Evolutionary conservation across 2,329 filamentous ascomycete species (phyloP).

Genomic region (Fusarium sulawesiense): DNA sequence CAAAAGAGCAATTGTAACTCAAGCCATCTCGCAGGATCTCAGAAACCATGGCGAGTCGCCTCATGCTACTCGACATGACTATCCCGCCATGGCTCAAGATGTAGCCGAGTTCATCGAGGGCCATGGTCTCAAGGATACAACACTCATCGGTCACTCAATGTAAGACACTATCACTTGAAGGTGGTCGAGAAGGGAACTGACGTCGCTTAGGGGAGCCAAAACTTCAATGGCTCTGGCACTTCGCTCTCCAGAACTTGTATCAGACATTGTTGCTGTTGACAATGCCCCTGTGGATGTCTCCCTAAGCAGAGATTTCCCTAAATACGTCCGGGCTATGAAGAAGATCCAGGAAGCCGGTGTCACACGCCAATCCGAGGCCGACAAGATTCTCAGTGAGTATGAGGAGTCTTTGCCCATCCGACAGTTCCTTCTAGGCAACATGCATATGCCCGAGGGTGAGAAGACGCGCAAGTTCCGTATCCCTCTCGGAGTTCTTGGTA

Average conservation of each 20-base stretch:
- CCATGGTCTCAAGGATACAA: slow-evolving; percentile 75
- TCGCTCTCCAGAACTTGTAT: slow-evolving; percentile 72
- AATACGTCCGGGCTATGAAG: slow-evolving; percentile 87
- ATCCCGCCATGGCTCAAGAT: slow-evolving; percentile 83
- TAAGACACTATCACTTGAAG: slow-evolving; percentile 52
- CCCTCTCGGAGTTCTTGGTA: slow-evolving; percentile 77
- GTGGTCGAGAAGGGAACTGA: not conserved
- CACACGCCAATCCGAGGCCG: slow-evolving; percentile 79
- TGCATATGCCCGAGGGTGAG: slow-evolving; percentile 66
- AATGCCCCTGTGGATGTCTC: slow-evolving; percentile 89
- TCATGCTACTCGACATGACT: slow-evolving; percentile 81
- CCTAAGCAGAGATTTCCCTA: slow-evolving; percentile 78
- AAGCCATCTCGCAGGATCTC: slow-evolving; percentile 71
- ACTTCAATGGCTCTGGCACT: slow-evolving; percentile 89
- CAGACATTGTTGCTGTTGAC: slow-evolving; percentile 84
- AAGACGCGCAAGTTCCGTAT: slow-evolving; percentile 79
- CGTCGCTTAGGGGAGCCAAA: slow-evolving; percentile 79
- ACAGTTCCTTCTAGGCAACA: slow-evolving; percentile 91
- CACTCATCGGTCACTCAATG: slow-evolving; percentile 95
- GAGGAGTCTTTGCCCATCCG: slow-evolving; percentile 81
- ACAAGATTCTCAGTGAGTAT: slow-evolving; percentile 79
- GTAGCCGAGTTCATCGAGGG: slow-evolving; percentile 80
- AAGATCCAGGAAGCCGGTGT: slow-evolving; percentile 77
- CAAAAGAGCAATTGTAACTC: slow-evolving; percentile 18
- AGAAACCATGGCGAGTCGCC: slow-evolving; percentile 94